These are phyloP conservation scores for Salvia miltiorrhiza DNA, from an alignment of 257 asterid species.

Conservation along the genomic window DNA sequence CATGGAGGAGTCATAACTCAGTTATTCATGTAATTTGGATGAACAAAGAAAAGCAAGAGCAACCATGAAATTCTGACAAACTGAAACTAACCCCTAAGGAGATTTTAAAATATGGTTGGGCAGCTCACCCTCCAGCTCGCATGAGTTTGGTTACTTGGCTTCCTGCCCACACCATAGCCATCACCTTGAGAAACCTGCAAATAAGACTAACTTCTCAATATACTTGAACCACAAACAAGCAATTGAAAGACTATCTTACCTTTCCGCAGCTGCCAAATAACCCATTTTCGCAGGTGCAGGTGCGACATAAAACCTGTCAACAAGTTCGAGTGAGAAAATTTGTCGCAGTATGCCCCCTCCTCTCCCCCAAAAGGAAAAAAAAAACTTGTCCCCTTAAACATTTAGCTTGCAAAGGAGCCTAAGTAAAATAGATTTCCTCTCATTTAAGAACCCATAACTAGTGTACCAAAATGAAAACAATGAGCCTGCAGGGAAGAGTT, in stretches of 20 bases:
- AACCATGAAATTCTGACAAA: conserved; percentile 1
- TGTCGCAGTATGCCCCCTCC: not conserved
- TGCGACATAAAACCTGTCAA: conserved; percentile 69
- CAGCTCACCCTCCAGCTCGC: conserved; percentile 93
- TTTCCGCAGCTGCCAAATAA: conserved; percentile 67
- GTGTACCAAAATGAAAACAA: no score
- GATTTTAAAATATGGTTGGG: conserved; percentile 13
- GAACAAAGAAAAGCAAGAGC: conserved; percentile 3
- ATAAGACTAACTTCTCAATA: conserved; percentile 13
- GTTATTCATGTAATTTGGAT: not conserved
- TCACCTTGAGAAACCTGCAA: conserved; percentile 77
- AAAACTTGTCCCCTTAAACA: no score
- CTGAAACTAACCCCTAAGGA: conserved; percentile 13
- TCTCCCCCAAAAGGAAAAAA: no score
- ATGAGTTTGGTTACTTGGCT: conserved; percentile 91
- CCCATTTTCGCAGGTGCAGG: conserved; percentile 93
- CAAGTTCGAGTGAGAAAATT: conserved; percentile 16
- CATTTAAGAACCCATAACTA: no score
- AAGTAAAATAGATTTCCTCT: no score
- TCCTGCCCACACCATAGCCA: conserved; percentile 99
- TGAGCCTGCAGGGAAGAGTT: no score
- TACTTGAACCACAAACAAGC: conserved; percentile 4
- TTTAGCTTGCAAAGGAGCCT: no score
- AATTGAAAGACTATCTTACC: conserved; percentile 37
- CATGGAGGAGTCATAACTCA: not conserved